Conservation (phyloP, 2,329 filamentous ascomycete genomes). For the Cryoendolithus antarcticus region DNA sequence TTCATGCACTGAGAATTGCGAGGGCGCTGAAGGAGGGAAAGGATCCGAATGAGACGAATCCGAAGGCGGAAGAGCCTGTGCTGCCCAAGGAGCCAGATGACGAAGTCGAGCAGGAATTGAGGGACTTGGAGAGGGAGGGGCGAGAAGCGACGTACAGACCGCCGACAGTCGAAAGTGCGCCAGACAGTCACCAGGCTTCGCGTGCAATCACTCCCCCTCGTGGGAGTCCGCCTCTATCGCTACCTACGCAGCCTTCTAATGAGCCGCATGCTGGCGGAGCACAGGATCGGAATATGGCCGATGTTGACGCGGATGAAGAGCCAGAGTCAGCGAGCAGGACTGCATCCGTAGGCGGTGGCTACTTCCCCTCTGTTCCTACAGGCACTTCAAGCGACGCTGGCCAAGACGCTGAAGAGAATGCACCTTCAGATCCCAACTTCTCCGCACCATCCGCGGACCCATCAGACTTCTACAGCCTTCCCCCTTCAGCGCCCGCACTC, state of each 20-base stretch:
- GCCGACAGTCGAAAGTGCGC: conserved; percentile 47
- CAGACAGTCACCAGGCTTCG: conserved; percentile 42
- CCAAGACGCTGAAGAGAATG: conserved; percentile 8
- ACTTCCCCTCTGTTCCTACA: conserved; percentile 43
- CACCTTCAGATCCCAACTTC: conserved; percentile 8
- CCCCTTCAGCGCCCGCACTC: conserved; percentile 2
- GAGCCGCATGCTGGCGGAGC: neutral
- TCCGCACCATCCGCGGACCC: conserved; percentile 5
- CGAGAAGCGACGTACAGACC: conserved; percentile 23
- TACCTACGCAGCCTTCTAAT: conserved; percentile 26
- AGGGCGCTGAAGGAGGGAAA: conserved; percentile 83
- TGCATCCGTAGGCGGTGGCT: conserved; percentile 42
- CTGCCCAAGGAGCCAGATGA: conserved; percentile 7
- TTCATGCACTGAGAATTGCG: conserved; percentile 79
- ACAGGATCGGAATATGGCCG: conserved; percentile 9
- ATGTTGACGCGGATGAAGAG: conserved; percentile 21
- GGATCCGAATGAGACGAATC: conserved; percentile 87
- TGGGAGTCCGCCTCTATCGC: conserved; percentile 29
- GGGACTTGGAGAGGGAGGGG: conserved; percentile 12
- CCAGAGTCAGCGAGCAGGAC: conserved; percentile 24
- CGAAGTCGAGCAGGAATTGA: conserved; percentile 17
- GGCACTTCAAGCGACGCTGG: conserved; percentile 27
- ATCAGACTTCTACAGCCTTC: conserved; percentile 12
- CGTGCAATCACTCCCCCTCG: conserved; percentile 15
- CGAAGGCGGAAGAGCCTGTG: conserved; percentile 42